Evolutionary conservation across 306 rosid genomes (phyloP).

Genomic region (Psophocarpus tetragonolobus): DNA sequence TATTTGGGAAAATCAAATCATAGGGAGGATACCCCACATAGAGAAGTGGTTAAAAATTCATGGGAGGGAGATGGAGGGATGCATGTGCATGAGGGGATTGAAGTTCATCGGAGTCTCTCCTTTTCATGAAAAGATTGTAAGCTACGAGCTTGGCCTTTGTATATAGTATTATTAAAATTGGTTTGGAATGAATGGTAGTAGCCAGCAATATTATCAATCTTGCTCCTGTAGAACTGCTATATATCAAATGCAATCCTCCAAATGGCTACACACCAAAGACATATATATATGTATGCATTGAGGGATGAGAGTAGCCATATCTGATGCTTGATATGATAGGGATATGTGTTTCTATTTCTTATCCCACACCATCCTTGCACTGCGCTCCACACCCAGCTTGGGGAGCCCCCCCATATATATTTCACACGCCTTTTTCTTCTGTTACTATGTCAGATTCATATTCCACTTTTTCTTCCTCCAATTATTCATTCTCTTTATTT

Average conservation of each 20-base stretch:
- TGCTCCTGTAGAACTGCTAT: conserved; percentile 1
- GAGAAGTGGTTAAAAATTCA: conserved; percentile 49
- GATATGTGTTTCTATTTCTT: conserved; percentile 44
- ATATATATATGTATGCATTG: too few species aligned
- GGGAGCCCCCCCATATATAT: conserved; percentile 32
- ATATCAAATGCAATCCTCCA: conserved; percentile 49
- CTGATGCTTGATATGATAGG: conserved; percentile 53
- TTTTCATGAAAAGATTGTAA: conserved; percentile 77
- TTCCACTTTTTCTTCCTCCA: conserved; percentile 12
- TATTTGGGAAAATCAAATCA: conserved; percentile 50
- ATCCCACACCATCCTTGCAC: conserved; percentile 62
- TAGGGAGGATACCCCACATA: conserved; percentile 52
- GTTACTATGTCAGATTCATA: conserved; percentile 35
- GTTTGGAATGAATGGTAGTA: conserved; percentile 51
- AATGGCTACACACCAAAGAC: conserved; percentile 43
- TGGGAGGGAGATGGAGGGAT: conserved; percentile 62
- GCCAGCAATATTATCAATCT: conserved; percentile 38
- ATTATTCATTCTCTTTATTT: not conserved
- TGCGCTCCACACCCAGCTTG: conserved; percentile 69
- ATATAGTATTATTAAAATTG: conserved; percentile 34
- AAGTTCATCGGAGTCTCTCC: conserved; percentile 68
- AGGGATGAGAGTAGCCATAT: conserved; percentile 33
- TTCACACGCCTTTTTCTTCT: conserved; percentile 37
- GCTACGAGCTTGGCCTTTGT: conserved; percentile 60
- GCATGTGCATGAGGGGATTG: conserved; percentile 72